Percentiles rank a stretch among this genome's conserved stretches.
Evolutionary conservation across 371 early-diverging fungal genomes (phyloP).

Genomic region (Syncephalastrum contaminatum): DNA sequence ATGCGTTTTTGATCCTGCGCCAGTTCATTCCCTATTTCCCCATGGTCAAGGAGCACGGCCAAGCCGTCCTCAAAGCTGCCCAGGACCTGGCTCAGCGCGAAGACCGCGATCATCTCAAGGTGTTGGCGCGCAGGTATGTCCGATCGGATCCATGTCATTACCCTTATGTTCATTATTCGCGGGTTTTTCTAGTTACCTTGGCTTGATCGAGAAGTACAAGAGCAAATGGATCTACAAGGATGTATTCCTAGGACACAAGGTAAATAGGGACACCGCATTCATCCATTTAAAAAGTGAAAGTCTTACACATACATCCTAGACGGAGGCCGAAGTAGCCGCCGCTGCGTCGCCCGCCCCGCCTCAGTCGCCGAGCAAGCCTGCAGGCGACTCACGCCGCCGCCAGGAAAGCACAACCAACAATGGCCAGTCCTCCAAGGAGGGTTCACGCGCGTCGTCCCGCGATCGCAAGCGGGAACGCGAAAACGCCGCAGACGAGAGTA

Average conservation of each 20-base stretch:
- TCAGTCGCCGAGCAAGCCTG: constrained; percentile 1
- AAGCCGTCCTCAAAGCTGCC: constrained; percentile 29
- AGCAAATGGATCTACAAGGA: constrained; percentile 31
- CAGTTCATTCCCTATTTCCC: constrained; percentile 68
- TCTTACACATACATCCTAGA: background rate
- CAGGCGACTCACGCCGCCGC: background rate
- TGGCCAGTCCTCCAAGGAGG: constrained; percentile 5
- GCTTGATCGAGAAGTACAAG: constrained; percentile 33
- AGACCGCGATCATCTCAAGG: constrained; percentile 38
- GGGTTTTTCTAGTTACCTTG: constrained; percentile 23
- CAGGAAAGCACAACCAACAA: constrained; percentile 9
- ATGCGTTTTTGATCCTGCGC: constrained; percentile 70
- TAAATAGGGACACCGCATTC: background rate
- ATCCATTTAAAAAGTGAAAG: constrained; percentile 5
- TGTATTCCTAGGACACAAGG: constrained; percentile 29
- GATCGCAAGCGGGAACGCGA: constrained; percentile 21
- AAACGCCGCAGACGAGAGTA: background rate
- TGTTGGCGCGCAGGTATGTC: constrained; percentile 33
- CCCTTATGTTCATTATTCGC: background rate
- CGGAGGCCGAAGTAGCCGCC: constrained; percentile 2
- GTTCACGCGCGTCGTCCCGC: constrained; percentile 4
- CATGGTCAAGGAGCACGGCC: constrained; percentile 52
- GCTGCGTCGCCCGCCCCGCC: constrained; percentile 2
- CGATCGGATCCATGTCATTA: background rate
- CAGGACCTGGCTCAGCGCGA: constrained; percentile 33